Percentiles rank a stretch among this genome's conserved stretches.
These are phyloP conservation scores for Ammopiptanthus mongolicus DNA, from an alignment of 306 rosid species.

Conservation along the genomic window DNA sequence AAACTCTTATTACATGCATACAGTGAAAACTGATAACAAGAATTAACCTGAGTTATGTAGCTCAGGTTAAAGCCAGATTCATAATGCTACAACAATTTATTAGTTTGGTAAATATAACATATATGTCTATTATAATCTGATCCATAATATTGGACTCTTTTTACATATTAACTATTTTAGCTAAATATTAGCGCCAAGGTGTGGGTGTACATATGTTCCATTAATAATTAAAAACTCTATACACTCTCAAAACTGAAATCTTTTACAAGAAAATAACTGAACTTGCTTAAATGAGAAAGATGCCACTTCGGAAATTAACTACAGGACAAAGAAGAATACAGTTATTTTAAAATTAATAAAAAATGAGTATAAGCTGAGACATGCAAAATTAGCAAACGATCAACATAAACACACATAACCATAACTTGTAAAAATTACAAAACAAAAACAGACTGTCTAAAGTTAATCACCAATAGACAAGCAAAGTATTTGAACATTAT, in stretches of 20 bases:
- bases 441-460: conserved; percentile 1
- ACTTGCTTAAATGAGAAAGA: conserved; percentile 15
- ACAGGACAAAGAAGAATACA: not conserved
- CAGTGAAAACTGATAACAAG: not conserved
- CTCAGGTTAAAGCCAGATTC: not conserved
- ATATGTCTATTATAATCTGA: not conserved
- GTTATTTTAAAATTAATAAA: not conserved
- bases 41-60: not conserved
- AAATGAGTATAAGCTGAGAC: not conserved
- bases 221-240: not conserved
- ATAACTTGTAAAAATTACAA: not conserved
- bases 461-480: conserved; percentile 65
- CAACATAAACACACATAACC: not conserved
- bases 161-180: not conserved
- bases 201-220: not conserved
- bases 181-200: conserved; percentile 8
- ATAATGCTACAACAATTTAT: conserved; percentile 6
- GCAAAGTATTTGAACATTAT: conserved; percentile 69
- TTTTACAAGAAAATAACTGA: not conserved
- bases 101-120: not conserved
- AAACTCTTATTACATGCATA: not conserved
- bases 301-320: not conserved
- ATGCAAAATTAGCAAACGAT: not conserved
- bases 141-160: not conserved
- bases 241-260: not conserved